Base-by-base conservation (phyloP, 2,329 filamentous ascomycete species). In the Ceratocystis ficicola region DNA sequence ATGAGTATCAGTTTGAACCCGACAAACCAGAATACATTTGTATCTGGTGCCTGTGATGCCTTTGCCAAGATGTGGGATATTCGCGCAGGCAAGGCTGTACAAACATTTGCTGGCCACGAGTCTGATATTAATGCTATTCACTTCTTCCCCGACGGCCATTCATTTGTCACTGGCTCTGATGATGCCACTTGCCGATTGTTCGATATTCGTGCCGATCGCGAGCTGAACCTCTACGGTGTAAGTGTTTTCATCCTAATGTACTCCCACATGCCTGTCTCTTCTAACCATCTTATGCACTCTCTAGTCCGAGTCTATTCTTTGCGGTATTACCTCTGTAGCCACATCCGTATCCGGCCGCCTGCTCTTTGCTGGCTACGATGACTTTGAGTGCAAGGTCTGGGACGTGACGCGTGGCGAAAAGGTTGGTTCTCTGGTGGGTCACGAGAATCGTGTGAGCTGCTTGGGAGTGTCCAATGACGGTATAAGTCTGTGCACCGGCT, bases 321-420 rank as follows among this genome's bases (percentile, higher is more conserved):
- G 94, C 75, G 94, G 94, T 72, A 97, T 99, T 73, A 99, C 94
- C 28, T 99, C 94, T 3, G 94, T 99, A 61, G 94, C 93, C 68
- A 97, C 95, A 72, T 99, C 94, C 17, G 93, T 99, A 15, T 99
- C 94, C 67, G 94, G 94, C 67, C 86, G 94, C 74, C 80, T 99
- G 72, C 80, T 99, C 50, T 99, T 99, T 75, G 94, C 94, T 66
- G 94, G 94, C 71, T 99, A 99, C 73, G 94, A 99, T 73, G 94
- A 99, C 75, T 99, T 96, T 73, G 94, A 99, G 78, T 99, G 94
- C 92, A 99, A 97, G 88, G 94, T 97, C 68, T 99, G 94, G 94
- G 94, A 99, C 77, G 86, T 96, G 69, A 90, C 95, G 66, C 88
- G 94, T 70, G 94, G 93, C 69, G 94, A 99, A 76, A 95, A 96